Percentiles rank a stretch among this genome's conserved stretches.
phyloP scores from a whole-genome alignment of 148 eudicot species.

The Rheum nobile region DNA sequence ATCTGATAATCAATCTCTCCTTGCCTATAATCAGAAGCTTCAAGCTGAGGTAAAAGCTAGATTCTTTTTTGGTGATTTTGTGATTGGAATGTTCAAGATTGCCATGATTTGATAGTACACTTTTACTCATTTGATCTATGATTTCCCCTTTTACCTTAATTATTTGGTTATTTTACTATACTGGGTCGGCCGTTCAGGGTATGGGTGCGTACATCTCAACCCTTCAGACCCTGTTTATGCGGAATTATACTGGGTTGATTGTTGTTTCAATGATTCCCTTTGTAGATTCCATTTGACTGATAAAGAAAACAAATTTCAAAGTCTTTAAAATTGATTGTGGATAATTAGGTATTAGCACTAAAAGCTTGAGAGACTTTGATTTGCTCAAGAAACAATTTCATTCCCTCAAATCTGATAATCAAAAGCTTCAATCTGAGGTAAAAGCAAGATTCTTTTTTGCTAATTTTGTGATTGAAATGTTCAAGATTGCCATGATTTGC shows the following conservation, averaged over 20 bases:
- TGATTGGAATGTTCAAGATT: not conserved
- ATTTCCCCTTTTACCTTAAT: not conserved
- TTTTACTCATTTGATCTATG: not conserved
- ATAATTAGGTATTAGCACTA: constrained; percentile 50
- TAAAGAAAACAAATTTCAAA: not conserved
- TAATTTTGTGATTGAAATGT: not conserved
- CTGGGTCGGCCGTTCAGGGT: too few relatives aligned
- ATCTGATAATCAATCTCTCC: constrained; percentile 71
- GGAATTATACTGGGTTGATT: too few relatives aligned
- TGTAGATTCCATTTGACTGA: too few relatives aligned
- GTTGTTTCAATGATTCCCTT: too few relatives aligned
- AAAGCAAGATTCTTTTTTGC: not conserved
- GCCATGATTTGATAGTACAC: not conserved
- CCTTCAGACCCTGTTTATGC: too few relatives aligned
- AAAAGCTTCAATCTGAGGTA: constrained; percentile 86
- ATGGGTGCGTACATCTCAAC: too few relatives aligned
- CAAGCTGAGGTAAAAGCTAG: constrained; percentile 57
- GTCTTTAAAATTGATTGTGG: not conserved
- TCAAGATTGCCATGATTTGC: not conserved
- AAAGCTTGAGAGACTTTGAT: constrained; percentile 75
- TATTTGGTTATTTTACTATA: not conserved
- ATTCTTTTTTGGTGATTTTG: not conserved
- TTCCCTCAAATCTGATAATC: constrained; percentile 58
- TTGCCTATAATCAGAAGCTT: constrained; percentile 60
- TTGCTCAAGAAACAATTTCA: constrained; percentile 75